These are phyloP conservation scores for Meredithiella fracta DNA, from an alignment of 2,329 filamentous ascomycete genomes.

Conservation along the genomic window DNA sequence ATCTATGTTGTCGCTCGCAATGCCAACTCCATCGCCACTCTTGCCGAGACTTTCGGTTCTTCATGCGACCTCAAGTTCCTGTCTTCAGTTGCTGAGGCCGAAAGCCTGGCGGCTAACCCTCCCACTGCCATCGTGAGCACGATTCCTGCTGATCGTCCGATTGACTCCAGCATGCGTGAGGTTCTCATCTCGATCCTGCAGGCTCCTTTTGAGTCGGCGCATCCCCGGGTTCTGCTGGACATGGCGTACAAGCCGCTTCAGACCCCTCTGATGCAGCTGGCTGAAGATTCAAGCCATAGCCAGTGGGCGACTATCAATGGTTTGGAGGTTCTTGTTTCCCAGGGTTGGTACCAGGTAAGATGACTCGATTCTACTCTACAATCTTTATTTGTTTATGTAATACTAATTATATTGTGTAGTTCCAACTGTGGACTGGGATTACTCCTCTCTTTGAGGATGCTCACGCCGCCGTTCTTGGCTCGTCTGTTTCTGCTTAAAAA, in stretches of 20 bases:
- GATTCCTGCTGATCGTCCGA: slow-evolving; percentile 73
- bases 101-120: slow-evolving; percentile 34
- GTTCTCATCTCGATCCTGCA: slow-evolving; percentile 26
- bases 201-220: slow-evolving; percentile 22
- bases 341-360: slow-evolving; percentile 69
- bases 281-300: slow-evolving; percentile 37
- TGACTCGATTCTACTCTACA: background rate
- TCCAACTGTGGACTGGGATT: slow-evolving; percentile 73
- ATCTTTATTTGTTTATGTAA: slow-evolving; percentile 14
- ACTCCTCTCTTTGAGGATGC: slow-evolving; percentile 55
- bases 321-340: slow-evolving; percentile 73
- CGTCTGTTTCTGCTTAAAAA: background rate
- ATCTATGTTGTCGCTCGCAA: slow-evolving; percentile 79
- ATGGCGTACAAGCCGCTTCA: slow-evolving; percentile 90
- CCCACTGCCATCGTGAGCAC: slow-evolving; percentile 64
- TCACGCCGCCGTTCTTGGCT: slow-evolving; percentile 39
- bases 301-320: slow-evolving; percentile 77
- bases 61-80: slow-evolving; percentile 57
- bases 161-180: slow-evolving; percentile 54
- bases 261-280: slow-evolving; percentile 74
- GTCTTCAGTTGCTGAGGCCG: slow-evolving; percentile 19
- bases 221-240: slow-evolving; percentile 55
- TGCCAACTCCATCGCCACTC: slow-evolving; percentile 44
- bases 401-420: slow-evolving; percentile 29
- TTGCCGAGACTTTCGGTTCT: slow-evolving; percentile 56